Evolutionary conservation across 129 eudicot genomes (phyloP).

Genomic region (Flaveria robusta): DNA sequence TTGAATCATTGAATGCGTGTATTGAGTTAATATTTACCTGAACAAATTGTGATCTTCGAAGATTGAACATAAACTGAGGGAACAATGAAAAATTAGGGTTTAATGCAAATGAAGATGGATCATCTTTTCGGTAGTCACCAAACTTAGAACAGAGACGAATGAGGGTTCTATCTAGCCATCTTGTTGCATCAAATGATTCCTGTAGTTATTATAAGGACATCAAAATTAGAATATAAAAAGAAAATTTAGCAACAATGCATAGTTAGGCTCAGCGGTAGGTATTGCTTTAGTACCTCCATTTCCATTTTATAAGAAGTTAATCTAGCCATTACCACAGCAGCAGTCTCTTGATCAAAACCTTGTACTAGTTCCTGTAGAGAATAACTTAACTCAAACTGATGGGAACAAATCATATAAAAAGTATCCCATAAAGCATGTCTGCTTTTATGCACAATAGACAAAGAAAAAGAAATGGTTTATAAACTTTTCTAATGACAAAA

Average conservation of each 20-base stretch:
- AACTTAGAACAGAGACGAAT: slow-evolving; percentile 92
- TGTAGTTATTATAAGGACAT: slow-evolving; percentile 31
- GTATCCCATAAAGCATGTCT: neutral
- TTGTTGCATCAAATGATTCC: slow-evolving; percentile 96
- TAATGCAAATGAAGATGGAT: slow-evolving; percentile 83
- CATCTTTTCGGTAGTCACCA: slow-evolving; percentile 95
- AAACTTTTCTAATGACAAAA: slow-evolving; percentile 4
- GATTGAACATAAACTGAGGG: slow-evolving; percentile 96
- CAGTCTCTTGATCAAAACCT: slow-evolving; percentile 98
- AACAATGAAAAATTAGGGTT: slow-evolving; percentile 89
- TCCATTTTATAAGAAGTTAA: slow-evolving; percentile 90
- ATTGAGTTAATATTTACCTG: slow-evolving; percentile 48
- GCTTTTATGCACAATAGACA: neutral
- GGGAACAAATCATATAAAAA: neutral
- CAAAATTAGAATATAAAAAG: neutral
- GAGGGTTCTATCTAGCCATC: slow-evolving; percentile 94
- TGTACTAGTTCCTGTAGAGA: slow-evolving; percentile 74
- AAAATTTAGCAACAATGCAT: neutral
- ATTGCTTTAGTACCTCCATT: slow-evolving; percentile 62
- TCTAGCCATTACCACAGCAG: slow-evolving; percentile 94
- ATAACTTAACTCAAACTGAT: neutral
- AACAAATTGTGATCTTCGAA: slow-evolving; percentile 93
- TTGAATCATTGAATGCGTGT: neutral
- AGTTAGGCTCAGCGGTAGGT: neutral
- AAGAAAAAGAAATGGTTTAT: neutral